Conservation (phyloP, 1,284 basidiomycete genomes). For the Volvariella surrecta region DNA sequence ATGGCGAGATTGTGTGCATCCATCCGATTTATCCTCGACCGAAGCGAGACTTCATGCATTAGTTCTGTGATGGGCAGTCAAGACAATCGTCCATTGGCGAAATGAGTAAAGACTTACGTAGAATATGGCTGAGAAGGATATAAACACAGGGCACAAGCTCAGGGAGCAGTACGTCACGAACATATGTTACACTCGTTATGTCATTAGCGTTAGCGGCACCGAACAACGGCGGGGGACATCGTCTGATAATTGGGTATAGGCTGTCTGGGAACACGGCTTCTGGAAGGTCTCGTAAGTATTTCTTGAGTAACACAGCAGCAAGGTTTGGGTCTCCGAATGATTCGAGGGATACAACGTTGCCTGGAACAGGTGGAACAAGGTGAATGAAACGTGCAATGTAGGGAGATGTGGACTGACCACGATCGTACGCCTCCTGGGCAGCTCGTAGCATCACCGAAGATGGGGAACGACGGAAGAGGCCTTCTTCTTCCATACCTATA, state of each 20-base stretch:
- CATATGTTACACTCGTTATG: constrained; percentile 48
- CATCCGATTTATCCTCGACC: constrained; percentile 64
- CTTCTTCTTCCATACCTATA: constrained; percentile 62
- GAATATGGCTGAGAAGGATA: constrained; percentile 61
- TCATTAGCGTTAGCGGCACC: constrained; percentile 46
- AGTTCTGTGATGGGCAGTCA: constrained; percentile 50
- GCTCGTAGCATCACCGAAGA: constrained; percentile 61
- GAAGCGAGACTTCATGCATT: constrained; percentile 68
- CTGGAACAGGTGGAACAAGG: constrained; percentile 23
- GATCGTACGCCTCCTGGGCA: constrained; percentile 74
- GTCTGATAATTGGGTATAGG: constrained; percentile 54
- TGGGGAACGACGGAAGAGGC: constrained; percentile 74
- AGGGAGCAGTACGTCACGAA: constrained; percentile 58
- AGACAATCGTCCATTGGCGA: constrained; percentile 1
- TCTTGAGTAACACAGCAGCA: constrained; percentile 79
- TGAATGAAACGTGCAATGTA: too few relatives aligned
- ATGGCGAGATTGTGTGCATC: constrained; percentile 76
- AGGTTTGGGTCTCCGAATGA: constrained; percentile 72
- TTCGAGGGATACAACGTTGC: constrained; percentile 67
- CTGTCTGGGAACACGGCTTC: constrained; percentile 65
- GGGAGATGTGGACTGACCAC: constrained; percentile 35
- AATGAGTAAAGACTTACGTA: constrained; percentile 44
- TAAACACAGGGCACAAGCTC: constrained; percentile 63
- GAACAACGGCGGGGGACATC: constrained; percentile 61
- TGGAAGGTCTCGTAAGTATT: constrained; percentile 73